A percentile compares a stretch with the other conserved stretches of the same genome.
These are phyloP conservation scores for Trichothecium roseum DNA, from an alignment of 2,329 filamentous ascomycete genomes.

Conservation along the genomic window DNA sequence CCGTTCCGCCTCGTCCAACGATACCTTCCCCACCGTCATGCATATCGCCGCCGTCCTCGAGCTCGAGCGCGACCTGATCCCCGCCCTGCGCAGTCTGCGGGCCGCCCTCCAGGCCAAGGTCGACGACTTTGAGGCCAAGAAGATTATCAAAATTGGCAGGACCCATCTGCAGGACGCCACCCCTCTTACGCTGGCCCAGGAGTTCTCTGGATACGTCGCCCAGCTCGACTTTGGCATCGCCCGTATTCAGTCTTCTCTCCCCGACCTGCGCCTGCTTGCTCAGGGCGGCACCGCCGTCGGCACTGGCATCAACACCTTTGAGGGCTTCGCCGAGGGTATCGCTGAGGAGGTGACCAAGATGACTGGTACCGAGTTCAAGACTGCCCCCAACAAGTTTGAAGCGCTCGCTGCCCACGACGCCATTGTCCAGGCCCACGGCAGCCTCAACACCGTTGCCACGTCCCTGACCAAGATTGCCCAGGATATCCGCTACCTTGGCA, in stretches of 20 bases:
- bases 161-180: constrained; percentile 98
- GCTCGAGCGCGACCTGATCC: constrained; percentile 75
- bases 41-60: constrained; percentile 96
- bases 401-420: constrained; percentile 92
- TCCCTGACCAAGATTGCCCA: constrained; percentile 98
- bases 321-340: constrained; percentile 89
- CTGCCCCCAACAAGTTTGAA: constrained; percentile 98
- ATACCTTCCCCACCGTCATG: constrained; percentile 99
- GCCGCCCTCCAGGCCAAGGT: constrained; percentile 81
- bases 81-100: constrained; percentile 71
- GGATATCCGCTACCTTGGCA: constrained; percentile 94
- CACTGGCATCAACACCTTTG: constrained; percentile 94
- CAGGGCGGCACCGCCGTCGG: constrained; percentile 96
- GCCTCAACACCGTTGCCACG: constrained; percentile 82
- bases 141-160: constrained; percentile 97
- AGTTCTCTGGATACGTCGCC: constrained; percentile 94
- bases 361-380: constrained; percentile 89
- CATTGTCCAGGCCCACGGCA: constrained; percentile 85
- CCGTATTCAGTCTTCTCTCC: constrained; percentile 73
- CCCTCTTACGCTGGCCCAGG: constrained; percentile 87
- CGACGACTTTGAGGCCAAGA: constrained; percentile 70
- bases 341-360: constrained; percentile 84
- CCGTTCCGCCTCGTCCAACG: constrained; percentile 97
- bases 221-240: constrained; percentile 87
- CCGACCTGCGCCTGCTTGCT: constrained; percentile 75